phyloP scores from a whole-genome alignment of 371 early-diverging fungal genomes.

The Mucor lusitanicus region DNA sequence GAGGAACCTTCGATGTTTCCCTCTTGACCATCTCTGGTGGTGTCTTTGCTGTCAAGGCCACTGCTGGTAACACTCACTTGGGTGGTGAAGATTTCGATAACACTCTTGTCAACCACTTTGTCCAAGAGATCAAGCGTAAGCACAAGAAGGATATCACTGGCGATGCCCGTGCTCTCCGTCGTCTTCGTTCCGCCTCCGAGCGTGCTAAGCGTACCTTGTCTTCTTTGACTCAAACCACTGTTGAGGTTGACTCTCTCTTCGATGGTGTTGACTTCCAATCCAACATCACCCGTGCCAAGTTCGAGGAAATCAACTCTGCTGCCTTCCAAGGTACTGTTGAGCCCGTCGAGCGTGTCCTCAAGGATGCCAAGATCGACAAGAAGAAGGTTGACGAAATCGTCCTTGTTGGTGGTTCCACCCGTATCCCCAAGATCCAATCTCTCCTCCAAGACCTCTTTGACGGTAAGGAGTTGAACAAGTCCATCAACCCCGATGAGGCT shows the following conservation, averaged over 20 bases:
- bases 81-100: constrained; percentile 99
- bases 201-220: constrained; percentile 97
- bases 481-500: constrained; percentile 95
- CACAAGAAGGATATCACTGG: constrained; percentile 76
- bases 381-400: constrained; percentile 93
- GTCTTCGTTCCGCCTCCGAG: constrained; percentile 94
- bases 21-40: constrained; percentile 83
- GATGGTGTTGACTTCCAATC: constrained; percentile 89
- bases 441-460: constrained; percentile 94
- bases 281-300: constrained; percentile 91
- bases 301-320: constrained; percentile 91
- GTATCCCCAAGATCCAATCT: constrained; percentile 99
- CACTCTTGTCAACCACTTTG: constrained; percentile 79
- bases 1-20: constrained; percentile 93
- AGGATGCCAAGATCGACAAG: constrained; percentile 95
- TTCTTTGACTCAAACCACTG: constrained; percentile 77
- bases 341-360: constrained; percentile 81
- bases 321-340: constrained; percentile 84
- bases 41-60: constrained; percentile 93
- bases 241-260: constrained; percentile 91
- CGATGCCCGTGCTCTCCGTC: constrained; percentile 89
- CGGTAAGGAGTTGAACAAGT: constrained; percentile 82
- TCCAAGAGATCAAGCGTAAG: constrained; percentile 87
- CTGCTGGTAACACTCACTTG: constrained; percentile 95
- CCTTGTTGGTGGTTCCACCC: constrained; percentile 99